Evolutionary conservation across 176 grass and related monocot genomes (phyloP), one percentile per base, ranked within the genome.

Genomic region (Aegilops bicornis): DNA sequence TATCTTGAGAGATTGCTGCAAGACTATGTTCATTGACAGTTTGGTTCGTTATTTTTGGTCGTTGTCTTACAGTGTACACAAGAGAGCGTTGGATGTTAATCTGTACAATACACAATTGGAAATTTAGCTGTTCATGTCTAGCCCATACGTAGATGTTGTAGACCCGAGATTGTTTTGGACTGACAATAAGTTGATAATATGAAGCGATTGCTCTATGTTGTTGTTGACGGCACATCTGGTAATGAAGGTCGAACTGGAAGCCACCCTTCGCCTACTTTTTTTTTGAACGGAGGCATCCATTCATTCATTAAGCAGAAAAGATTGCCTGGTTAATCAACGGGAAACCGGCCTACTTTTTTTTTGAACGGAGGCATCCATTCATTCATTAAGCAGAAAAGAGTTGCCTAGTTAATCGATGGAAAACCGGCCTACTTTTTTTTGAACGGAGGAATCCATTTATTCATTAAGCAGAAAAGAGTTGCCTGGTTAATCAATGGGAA

Each of bases 101-200:
- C 69, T 83, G 64, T 82, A 86, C 78, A 60, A 69, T 43, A 61
- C 35, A 64, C 66, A 29, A 80, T 59, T 64, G 23, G 76, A 11
- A n/a, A 43, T 71, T 70, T 85, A 54, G 82, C 0, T 62, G 36
- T 81, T 82, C 69, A 54, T 78, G 16, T 22, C 39, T 84, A 87
- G 62, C 24, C 30, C 63, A 76, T 81, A 81, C 69, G 17, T 85
- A 85, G 77, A 64, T 91, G 61, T 81, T 81, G 76, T 87, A 84
- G 76, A 52, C 47, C 59, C 64, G 37, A 79, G 60, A 17, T 64
- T 87, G 61, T 68, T 79, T 82, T 10, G 7, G 11, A 7, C 60
- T 63, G 76, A 69, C 6, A 75, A 65, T 83, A 79, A 70, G 73
- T 10, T 24, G 50, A 48, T 80, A 52, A 80, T 77, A 48, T 59